A percentile compares a stretch with the other conserved stretches of the same genome.
These are phyloP conservation scores for Pichia sp. DNA, from an alignment of 1,139 yeast species.

Conservation along the genomic window DNA sequence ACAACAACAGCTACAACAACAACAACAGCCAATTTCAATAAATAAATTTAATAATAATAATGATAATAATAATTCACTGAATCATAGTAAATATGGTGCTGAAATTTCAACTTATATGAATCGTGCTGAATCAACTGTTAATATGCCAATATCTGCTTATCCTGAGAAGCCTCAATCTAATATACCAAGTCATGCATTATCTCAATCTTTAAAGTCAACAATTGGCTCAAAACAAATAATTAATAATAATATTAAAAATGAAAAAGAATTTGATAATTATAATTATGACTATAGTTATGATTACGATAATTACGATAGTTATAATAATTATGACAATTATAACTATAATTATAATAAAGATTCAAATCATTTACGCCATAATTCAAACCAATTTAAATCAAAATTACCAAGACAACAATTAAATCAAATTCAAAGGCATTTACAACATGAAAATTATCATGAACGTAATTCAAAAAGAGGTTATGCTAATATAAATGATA, in stretches of 20 bases:
- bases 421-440: constrained; percentile 5
- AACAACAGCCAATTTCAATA: too few relatives aligned
- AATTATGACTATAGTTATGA: background rate
- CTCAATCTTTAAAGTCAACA: background rate
- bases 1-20: too few relatives aligned
- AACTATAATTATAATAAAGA: background rate
- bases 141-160: background rate
- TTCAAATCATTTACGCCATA: background rate
- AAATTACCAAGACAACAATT: constrained; percentile 5
- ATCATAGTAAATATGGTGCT: constrained; percentile 23
- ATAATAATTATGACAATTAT: too few relatives aligned
- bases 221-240: background rate
- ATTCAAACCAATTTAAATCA: too few relatives aligned
- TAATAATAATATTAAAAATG: background rate
- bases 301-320: background rate
- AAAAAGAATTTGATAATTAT: background rate
- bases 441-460: background rate
- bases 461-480: background rate
- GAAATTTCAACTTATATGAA: constrained; percentile 9
- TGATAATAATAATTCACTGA: constrained; percentile 12
- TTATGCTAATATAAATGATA: too few relatives aligned
- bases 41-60: too few relatives aligned
- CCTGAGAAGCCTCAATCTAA: background rate
- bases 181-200: background rate
- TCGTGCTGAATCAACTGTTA: constrained; percentile 4